These are phyloP conservation scores for Fusarium solani-melongenae DNA, from an alignment of 2,329 filamentous ascomycete species.

Conservation along the genomic window DNA sequence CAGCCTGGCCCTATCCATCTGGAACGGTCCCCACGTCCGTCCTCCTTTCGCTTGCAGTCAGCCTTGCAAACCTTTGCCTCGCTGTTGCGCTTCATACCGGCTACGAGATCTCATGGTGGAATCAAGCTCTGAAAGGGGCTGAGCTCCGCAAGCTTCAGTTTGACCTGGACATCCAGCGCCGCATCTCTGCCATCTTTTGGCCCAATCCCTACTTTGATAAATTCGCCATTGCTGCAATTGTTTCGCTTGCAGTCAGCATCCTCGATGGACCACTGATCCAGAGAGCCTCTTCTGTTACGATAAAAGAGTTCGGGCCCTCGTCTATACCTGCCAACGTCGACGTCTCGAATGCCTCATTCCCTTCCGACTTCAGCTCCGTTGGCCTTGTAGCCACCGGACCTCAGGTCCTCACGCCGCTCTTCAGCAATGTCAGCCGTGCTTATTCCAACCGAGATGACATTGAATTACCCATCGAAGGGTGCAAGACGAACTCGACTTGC, in stretches of 20 bases:
- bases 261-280: not conserved
- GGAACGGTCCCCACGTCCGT: not conserved
- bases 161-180: not conserved
- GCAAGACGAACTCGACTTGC: not conserved
- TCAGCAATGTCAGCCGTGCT: not conserved
- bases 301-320: not conserved
- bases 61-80: not conserved
- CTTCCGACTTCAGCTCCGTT: not conserved
- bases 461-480: not conserved
- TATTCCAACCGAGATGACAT: not conserved
- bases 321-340: not conserved
- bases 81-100: not conserved
- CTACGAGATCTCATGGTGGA: not conserved
- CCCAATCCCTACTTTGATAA: not conserved
- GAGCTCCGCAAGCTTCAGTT: not conserved
- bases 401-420: not conserved
- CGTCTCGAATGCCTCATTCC: not conserved
- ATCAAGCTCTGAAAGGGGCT: not conserved
- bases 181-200: not conserved
- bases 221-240: not conserved
- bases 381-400: not conserved
- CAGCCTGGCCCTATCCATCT: not conserved
- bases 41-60: not conserved
- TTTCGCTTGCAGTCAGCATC: not conserved
- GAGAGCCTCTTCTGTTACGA: not conserved